Evolutionary conservation across 1,284 basidiomycete genomes (phyloP).

Genomic region (Ganoderma lingzhi): DNA sequence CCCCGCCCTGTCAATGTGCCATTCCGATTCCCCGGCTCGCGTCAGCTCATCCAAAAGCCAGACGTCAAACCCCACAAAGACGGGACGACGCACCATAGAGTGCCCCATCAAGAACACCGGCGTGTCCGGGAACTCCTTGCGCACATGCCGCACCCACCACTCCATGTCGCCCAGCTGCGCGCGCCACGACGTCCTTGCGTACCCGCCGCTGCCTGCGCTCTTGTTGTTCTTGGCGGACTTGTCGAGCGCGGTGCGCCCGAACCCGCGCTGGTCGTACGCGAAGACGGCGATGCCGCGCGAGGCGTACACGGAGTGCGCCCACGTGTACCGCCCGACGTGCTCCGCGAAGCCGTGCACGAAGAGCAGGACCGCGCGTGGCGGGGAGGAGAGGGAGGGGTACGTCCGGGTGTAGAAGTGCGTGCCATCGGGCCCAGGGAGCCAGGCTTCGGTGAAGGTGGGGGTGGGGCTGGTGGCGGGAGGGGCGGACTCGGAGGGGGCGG

Average conservation of each 20-base stretch:
- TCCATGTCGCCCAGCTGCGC: conserved; percentile 75
- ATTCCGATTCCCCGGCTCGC: neutral
- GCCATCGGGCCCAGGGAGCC: conserved; percentile 48
- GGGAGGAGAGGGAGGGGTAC: conserved; percentile 44
- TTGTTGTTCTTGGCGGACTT: conserved; percentile 40
- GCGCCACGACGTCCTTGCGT: conserved; percentile 75
- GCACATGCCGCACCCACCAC: conserved; percentile 68
- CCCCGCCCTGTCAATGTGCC: conserved; percentile 63
- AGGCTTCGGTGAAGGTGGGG: conserved; percentile 33
- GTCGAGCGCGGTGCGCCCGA: conserved; percentile 81
- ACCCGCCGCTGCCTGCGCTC: conserved; percentile 57
- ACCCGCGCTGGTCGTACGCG: conserved; percentile 88
- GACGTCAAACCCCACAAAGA: neutral
- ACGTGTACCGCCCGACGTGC: conserved; percentile 79
- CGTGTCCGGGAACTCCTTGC: conserved; percentile 52
- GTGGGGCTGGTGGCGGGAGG: neutral
- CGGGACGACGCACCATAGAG: conserved; percentile 73
- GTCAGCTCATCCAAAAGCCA: neutral
- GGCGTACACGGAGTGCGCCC: conserved; percentile 70
- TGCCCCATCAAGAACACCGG: conserved; percentile 84
- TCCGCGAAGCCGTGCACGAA: conserved; percentile 90
- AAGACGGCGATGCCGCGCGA: conserved; percentile 71
- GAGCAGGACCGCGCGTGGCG: conserved; percentile 70
- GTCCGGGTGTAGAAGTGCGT: conserved; percentile 52
- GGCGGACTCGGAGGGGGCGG: neutral